phyloP scores from a whole-genome alignment of 2,329 filamentous ascomycete genomes.

The Hymenoscyphus fructigenus region DNA sequence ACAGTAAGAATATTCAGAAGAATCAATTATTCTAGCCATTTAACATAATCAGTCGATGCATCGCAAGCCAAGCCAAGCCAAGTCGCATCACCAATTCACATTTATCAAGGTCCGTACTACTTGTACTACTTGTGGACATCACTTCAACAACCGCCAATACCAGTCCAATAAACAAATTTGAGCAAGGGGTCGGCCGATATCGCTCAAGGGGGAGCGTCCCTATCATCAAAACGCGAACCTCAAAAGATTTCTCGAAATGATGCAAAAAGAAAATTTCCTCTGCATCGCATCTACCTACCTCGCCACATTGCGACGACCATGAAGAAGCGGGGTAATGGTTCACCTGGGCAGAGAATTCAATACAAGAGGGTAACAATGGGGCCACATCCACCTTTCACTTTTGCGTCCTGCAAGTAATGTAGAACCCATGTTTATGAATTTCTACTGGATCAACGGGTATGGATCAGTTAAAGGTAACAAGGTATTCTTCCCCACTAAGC shows the following conservation, averaged over 20 bases:
- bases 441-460: slow-evolving; percentile 30
- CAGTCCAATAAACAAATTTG: no score
- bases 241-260: slow-evolving; percentile 11
- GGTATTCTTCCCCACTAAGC: slow-evolving; percentile 29
- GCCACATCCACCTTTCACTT: slow-evolving; percentile 10
- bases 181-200: neutral
- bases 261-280: slow-evolving; percentile 24
- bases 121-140: no score
- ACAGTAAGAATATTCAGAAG: no score
- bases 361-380: neutral
- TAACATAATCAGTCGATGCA: no score
- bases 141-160: no score
- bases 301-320: neutral
- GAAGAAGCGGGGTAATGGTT: no score
- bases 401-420: slow-evolving; percentile 18
- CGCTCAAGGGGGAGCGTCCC: neutral
- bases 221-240: neutral
- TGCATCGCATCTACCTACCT: slow-evolving; percentile 12
- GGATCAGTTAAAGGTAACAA: slow-evolving; percentile 24
- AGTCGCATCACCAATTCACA: no score
- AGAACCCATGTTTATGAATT: slow-evolving; percentile 29
- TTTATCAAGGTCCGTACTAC: no score
- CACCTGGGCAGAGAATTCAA: neutral
- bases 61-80: no score
- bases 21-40: no score